These are phyloP conservation scores for Nepenthes mirabilis DNA, from an alignment of 148 eudicot genomes.

Conservation along the genomic window DNA sequence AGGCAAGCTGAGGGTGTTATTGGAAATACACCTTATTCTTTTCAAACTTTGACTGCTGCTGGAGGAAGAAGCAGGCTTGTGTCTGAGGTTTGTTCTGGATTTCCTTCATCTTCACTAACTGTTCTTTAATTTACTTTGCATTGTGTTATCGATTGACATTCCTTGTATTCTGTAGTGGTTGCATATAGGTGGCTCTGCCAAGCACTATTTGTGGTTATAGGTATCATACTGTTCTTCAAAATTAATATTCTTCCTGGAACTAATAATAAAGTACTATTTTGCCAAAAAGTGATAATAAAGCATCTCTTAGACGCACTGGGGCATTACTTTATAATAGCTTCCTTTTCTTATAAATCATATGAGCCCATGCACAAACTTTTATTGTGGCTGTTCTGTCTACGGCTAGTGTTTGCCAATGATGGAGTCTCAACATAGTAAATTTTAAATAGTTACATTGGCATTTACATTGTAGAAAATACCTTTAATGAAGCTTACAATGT, in stretches of 20 bases:
- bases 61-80: constrained; percentile 76
- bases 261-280: not conserved
- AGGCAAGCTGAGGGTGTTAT: constrained; percentile 51
- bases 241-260: too few relatives aligned
- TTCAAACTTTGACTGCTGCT: constrained; percentile 55
- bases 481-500: too few relatives aligned
- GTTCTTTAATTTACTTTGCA: not conserved
- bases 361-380: not conserved
- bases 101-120: not conserved
- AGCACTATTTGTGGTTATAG: not conserved
- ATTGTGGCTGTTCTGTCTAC: not conserved
- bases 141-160: not conserved
- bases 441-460: too few relatives aligned
- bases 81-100: constrained; percentile 49
- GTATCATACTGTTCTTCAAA: not conserved
- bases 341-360: too few relatives aligned
- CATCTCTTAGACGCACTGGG: too few relatives aligned
- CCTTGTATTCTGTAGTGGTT: not conserved
- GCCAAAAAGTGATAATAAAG: not conserved
- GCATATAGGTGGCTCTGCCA: not conserved
- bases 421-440: too few relatives aligned
- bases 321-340: too few relatives aligned
- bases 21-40: constrained; percentile 36
- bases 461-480: too few relatives aligned
- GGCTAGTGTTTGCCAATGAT: too few relatives aligned